A percentile compares a stretch with the other conserved stretches of the same genome.
These are phyloP conservation scores for Pulveroboletus frians DNA, from an alignment of 768 basidiomycete species.

Conservation along the genomic window DNA sequence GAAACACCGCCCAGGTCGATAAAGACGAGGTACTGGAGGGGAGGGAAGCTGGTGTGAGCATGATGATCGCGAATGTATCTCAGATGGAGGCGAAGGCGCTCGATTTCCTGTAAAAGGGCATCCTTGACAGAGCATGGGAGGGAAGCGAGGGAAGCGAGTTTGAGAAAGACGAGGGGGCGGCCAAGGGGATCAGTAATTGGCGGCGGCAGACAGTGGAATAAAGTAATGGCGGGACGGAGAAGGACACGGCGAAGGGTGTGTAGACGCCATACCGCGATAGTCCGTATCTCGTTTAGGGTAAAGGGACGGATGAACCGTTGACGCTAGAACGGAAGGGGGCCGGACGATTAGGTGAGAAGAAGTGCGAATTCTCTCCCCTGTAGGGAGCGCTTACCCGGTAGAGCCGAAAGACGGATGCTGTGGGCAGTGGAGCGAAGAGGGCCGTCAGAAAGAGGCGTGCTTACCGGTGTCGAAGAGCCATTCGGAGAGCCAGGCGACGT, in stretches of 20 bases:
- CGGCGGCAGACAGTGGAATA: slow-evolving; percentile 52
- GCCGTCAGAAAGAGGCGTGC: slow-evolving; percentile 18
- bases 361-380: not conserved
- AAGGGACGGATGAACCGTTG: slow-evolving; percentile 63
- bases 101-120: slow-evolving; percentile 46
- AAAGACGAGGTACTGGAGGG: slow-evolving; percentile 62
- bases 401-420: slow-evolving; percentile 57
- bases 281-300: slow-evolving; percentile 52
- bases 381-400: slow-evolving; percentile 45
- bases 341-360: not conserved
- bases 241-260: slow-evolving; percentile 37
- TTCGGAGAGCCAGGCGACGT: slow-evolving; percentile 47
- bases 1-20: slow-evolving; percentile 59
- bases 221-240: slow-evolving; percentile 20
- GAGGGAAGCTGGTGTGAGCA: slow-evolving; percentile 30
- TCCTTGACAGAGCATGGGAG: slow-evolving; percentile 36
- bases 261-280: slow-evolving; percentile 53
- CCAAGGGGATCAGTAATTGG: slow-evolving; percentile 55
- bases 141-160: slow-evolving; percentile 39
- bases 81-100: slow-evolving; percentile 55
- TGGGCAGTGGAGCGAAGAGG: not conserved
- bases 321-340: slow-evolving; percentile 37
- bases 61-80: slow-evolving; percentile 39
- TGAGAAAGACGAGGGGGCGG: slow-evolving; percentile 58
- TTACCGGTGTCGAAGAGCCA: slow-evolving; percentile 67